Conservation (phyloP, 2,329 filamentous ascomycete genomes). For the Neofusicoccum laricinum region DNA sequence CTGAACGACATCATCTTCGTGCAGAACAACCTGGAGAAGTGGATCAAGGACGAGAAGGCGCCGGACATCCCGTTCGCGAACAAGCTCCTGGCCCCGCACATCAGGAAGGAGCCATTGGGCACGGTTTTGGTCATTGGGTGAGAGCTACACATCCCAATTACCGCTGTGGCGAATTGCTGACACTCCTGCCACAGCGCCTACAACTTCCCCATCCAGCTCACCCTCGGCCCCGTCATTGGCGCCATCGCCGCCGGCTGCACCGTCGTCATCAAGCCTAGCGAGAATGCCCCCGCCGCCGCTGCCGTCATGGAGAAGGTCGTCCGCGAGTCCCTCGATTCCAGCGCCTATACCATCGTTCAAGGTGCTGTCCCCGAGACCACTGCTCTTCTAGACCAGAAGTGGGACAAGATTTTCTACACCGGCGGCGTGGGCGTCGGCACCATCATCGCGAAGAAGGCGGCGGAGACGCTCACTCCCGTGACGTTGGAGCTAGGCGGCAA, state of each 20-base stretch:
- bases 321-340: conserved; percentile 70
- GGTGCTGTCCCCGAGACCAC: conserved; percentile 78
- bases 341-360: conserved; percentile 75
- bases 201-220: conserved; percentile 88
- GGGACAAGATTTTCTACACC: conserved; percentile 98
- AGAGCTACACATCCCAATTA: conserved; percentile 19
- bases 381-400: conserved; percentile 79
- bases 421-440: conserved; percentile 71
- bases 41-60: conserved; percentile 77
- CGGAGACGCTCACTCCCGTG: conserved; percentile 68
- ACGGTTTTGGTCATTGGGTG: conserved; percentile 78
- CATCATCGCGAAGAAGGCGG: conserved; percentile 53
- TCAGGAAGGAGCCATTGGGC: conserved; percentile 85
- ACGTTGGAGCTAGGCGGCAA: conserved; percentile 85
- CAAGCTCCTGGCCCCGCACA: conserved; percentile 67
- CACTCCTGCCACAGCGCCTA: conserved; percentile 59
- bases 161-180: background rate
- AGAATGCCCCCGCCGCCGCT: conserved; percentile 72
- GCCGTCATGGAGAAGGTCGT: conserved; percentile 78
- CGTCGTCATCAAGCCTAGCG: conserved; percentile 85
- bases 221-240: conserved; percentile 74
- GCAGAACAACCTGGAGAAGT: conserved; percentile 74
- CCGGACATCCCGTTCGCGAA: conserved; percentile 67
- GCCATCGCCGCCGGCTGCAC: conserved; percentile 93
- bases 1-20: conserved; percentile 79